Evolutionary conservation across 1,139 yeast genomes (phyloP), one percentile per base, ranked within the genome.

Genomic region (Pichia sp.): DNA sequence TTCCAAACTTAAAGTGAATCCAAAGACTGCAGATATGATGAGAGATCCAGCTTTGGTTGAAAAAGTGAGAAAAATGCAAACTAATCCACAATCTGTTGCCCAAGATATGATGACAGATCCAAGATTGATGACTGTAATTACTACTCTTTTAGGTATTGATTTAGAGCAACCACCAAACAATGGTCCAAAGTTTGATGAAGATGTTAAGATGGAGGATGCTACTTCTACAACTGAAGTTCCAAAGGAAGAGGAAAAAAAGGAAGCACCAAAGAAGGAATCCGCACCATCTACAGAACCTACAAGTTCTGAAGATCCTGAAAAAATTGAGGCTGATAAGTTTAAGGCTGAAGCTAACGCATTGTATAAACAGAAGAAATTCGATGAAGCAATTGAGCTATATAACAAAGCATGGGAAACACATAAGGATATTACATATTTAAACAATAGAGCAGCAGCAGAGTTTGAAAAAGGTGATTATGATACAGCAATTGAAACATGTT

Each of bases 381-480:
- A 86, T 58, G 95, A 83, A 56, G 98, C 99, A 33, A 89, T 93
- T 59, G 84, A 69, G 43, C 71, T 77, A 49, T 93, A 93, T 67
- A 71, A 84, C 58, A 73, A 79, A 57, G 99, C 99, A 2, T 93
- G 91, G 85, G 83, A 80, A 35, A 62, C 79, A 25, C 67, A 71
- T 66, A 74, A 80, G 58, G 98, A 93, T 59, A 85, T 91, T 56
- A 91, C 98, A 1, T 93, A 84, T 63, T 72, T 93, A 60, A 93
- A 91, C 69, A 93, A 93, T 71, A 79, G 94, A 58, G 93, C 98
- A 28, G 98, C 99, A 42, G 98, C 98, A 23, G 96, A 91, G 64
- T 91, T 67, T 56, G 99, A 93, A 66, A 88, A 89, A 64, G 96
- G 94, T 45, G 96, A 88, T 56, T 85, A 76, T 56, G 95, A 86